Base-by-base conservation (phyloP, 1,284 basidiomycete species). In the Austroboletus olivaceoglutinosus region DNA sequence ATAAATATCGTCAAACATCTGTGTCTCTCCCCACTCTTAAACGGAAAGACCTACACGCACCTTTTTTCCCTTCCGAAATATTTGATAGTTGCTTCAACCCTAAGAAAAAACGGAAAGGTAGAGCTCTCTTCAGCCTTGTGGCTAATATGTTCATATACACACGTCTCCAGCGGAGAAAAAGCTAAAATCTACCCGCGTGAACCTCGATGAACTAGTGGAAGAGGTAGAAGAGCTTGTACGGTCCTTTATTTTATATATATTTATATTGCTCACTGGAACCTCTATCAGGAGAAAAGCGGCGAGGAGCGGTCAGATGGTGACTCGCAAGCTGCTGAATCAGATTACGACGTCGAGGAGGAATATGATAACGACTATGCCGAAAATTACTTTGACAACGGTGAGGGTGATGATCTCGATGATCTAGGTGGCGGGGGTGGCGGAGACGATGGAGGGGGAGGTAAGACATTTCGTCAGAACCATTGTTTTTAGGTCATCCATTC, bases 311-410 rank as follows among this genome's bases (percentile, higher is more conserved):
- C 86, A 40, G 82, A 86, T 12, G 74, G 64, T 22, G 84, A 78
- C 19, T 86, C 85, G 5, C 80, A 85, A 59, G 77, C 65, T 38
- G 78, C 65, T 13, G 81, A 80, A 33, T 81, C 81, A 37, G 89
- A 90, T 64, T 91, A 91, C 62, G 89, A 91, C 55, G 86, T 88
- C 31, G 88, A 91, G 36, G 88, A 90, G 62, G 87, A 90, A 64
- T 89, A 88, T 58, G 88, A 91, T 67, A 90, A 91, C 55, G 88
- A 91, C 57, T 91, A 91, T 55, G 89, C 85, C 2, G 85, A 86
- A 54, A 88, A 91, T 63, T 91, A 91, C 75, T 91, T 91, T 65
- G 89, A 91, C 64, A 90, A 89, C 52, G 88, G 88, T 22, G 89
- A 91, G 67, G 83, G 75, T 5, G 88, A 91, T 48, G 86, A 91